A percentile compares a stretch with the other conserved stretches of the same genome.
These are phyloP conservation scores for Candida ponderosae DNA, from an alignment of 805 yeast genomes.

Conservation along the genomic window DNA sequence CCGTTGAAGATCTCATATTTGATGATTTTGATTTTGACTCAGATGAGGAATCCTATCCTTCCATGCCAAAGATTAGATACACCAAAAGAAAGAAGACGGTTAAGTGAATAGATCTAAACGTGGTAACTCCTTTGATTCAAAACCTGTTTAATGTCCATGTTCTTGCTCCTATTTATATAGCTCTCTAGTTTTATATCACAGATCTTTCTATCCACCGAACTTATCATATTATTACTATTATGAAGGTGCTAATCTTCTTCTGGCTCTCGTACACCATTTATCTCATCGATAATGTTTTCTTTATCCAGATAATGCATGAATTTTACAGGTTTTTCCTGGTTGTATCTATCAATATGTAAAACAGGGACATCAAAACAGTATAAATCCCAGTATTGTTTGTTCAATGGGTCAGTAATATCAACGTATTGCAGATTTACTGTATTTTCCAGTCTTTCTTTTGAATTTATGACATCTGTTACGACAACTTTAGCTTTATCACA, in stretches of 20 bases:
- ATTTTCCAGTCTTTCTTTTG: conserved; percentile 17
- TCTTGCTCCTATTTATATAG: background rate
- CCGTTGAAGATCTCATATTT: conserved; percentile 5
- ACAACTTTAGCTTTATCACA: conserved; percentile 59
- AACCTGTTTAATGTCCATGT: too few species aligned
- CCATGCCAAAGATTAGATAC: conserved; percentile 12
- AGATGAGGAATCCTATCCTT: conserved; percentile 2
- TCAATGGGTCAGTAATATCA: conserved; percentile 54
- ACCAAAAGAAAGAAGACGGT: conserved; percentile 16
- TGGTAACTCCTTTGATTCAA: too few species aligned
- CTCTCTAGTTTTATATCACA: background rate
- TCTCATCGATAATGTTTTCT: conserved; percentile 45
- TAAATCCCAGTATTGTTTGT: conserved; percentile 59
- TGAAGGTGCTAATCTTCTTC: background rate
- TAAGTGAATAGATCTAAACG: background rate
- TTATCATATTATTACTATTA: conserved; percentile 1
- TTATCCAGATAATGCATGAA: conserved; percentile 63
- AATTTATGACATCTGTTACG: conserved; percentile 33
- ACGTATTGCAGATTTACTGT: conserved; percentile 31
- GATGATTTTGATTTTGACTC: conserved; percentile 18
- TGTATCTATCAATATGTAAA: conserved; percentile 49
- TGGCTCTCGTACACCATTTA: conserved; percentile 16
- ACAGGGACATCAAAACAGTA: conserved; percentile 80
- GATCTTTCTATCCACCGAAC: background rate
- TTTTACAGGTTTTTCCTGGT: conserved; percentile 39